phyloP scores from a whole-genome alignment of 108 stramenopile genomes.

The Cyclotella distinguenda region DNA sequence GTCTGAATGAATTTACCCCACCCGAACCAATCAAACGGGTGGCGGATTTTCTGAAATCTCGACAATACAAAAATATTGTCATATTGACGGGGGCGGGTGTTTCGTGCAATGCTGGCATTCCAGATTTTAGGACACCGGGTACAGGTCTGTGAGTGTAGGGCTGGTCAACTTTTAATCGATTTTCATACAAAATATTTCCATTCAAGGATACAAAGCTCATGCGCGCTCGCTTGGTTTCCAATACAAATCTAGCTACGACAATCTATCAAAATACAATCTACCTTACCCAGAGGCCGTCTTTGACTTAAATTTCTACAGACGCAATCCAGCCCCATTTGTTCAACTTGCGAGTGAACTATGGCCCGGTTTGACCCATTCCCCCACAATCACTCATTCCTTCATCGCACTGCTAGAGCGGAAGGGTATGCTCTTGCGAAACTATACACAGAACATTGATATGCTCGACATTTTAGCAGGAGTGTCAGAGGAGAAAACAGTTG shows the following conservation, averaged over 20 bases:
- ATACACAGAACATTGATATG: constrained; percentile 94
- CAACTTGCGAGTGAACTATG: constrained; percentile 80
- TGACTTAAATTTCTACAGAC: constrained; percentile 81
- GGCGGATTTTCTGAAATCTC: constrained; percentile 30
- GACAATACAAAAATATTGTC: constrained; percentile 43
- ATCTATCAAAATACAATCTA: constrained; percentile 86
- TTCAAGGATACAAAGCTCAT: background rate
- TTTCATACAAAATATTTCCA: background rate
- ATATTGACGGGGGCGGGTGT: constrained; percentile 63
- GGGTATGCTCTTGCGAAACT: constrained; percentile 72
- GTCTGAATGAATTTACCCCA: background rate
- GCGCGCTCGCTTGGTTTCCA: no score
- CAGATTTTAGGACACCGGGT: constrained; percentile 92
- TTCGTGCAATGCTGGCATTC: constrained; percentile 86
- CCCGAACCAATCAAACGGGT: constrained; percentile 26
- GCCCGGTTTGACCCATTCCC: constrained; percentile 79
- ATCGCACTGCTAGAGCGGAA: constrained; percentile 80
- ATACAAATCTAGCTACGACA: constrained; percentile 78
- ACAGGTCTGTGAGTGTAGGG: constrained; percentile 58
- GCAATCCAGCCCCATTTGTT: constrained; percentile 73
- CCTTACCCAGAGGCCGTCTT: constrained; percentile 93
- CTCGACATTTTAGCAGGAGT: constrained; percentile 85
- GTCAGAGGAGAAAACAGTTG: constrained; percentile 74
- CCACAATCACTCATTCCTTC: constrained; percentile 90
- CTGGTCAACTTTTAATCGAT: background rate